Evolutionary conservation across 495 filamentous ascomycete genomes (phyloP).

Genomic region (Xylaria intraflava): DNA sequence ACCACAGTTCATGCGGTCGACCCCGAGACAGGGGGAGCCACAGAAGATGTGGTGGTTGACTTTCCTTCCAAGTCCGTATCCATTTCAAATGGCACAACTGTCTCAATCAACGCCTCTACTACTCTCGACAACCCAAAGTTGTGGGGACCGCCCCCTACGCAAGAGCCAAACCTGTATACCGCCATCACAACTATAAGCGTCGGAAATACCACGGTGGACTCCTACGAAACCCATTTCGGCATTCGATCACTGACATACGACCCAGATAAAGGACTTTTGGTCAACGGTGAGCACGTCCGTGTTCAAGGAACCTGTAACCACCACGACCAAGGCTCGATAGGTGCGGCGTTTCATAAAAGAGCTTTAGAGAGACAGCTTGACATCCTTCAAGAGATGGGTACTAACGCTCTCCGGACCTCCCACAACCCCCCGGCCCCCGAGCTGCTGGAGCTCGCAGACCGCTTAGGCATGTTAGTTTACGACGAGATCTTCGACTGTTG

Average conservation of each 20-base stretch:
- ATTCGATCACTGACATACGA: slow-evolving; percentile 37
- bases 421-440: slow-evolving; percentile 48
- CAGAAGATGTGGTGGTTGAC: slow-evolving; percentile 16
- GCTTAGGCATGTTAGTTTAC: slow-evolving; percentile 52
- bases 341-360: slow-evolving; percentile 39
- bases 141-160: slow-evolving; percentile 41
- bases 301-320: slow-evolving; percentile 43
- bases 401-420: slow-evolving; percentile 43
- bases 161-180: slow-evolving; percentile 42
- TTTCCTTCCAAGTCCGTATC: slow-evolving; percentile 19
- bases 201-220: slow-evolving; percentile 30
- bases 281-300: slow-evolving; percentile 35
- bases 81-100: slow-evolving; percentile 24
- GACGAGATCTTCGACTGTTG: slow-evolving; percentile 47
- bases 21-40: slow-evolving; percentile 11
- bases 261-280: slow-evolving; percentile 30
- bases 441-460: slow-evolving; percentile 51
- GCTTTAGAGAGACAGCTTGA: slow-evolving; percentile 40
- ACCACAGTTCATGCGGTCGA: slow-evolving; percentile 26
- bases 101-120: slow-evolving; percentile 28
- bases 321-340: slow-evolving; percentile 42
- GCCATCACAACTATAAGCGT: slow-evolving; percentile 32
- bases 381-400: slow-evolving; percentile 42
- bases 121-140: slow-evolving; percentile 34
- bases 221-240: slow-evolving; percentile 44